Base-by-base conservation (phyloP, 164 flowering plant genomes). In the Nelumbo lutea region DNA sequence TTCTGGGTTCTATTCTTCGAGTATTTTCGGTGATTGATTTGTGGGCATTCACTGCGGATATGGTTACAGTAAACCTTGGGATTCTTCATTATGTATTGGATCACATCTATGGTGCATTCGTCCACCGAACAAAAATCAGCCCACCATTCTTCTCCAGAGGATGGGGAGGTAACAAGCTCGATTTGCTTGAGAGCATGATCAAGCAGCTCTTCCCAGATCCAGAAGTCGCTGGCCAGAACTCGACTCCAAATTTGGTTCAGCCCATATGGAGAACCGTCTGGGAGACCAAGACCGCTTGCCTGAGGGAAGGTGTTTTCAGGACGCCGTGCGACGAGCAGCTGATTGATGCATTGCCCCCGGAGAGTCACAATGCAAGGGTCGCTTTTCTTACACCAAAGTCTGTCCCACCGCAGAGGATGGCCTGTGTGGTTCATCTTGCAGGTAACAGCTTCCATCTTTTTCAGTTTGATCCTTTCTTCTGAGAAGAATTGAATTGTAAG, bases 371-470 rank as follows among this genome's bases (percentile, higher is more conserved):
- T 72, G 99, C 90, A 0, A 87, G 97, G 78, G 95, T 92, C 47
- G 96, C 98, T 68, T 95, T 92, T 68, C 95, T 95, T 59, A 51
- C 80, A 1, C 95, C 99, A 0, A 92, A 89, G 72, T 76, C 10
- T 3, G 83, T 82, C 52, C 83, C 84, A 0, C 86, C 93, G 0
- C 88, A 89, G 40, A 87, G 78, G 73, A 88, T 86, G 94, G 89
- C 97, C 42, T 95, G 96, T 72, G 98, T 95, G 56, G 97, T 92
- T 79, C 99, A 95, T 73, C 98, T 95, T 79, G 99, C 99, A 76
- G 99, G 99, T 92, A 82, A 77, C 1, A 14, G 40, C 50, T 14
- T 51, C 10, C 42, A 10, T 40, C 39, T 5, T 6, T 5, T 38
- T 51, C 15, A 60, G 27, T 27, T 71, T 62, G 38, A 11, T 70